Base-by-base conservation (phyloP, 768 basidiomycete genomes). In the Thelephora ganbajun region DNA sequence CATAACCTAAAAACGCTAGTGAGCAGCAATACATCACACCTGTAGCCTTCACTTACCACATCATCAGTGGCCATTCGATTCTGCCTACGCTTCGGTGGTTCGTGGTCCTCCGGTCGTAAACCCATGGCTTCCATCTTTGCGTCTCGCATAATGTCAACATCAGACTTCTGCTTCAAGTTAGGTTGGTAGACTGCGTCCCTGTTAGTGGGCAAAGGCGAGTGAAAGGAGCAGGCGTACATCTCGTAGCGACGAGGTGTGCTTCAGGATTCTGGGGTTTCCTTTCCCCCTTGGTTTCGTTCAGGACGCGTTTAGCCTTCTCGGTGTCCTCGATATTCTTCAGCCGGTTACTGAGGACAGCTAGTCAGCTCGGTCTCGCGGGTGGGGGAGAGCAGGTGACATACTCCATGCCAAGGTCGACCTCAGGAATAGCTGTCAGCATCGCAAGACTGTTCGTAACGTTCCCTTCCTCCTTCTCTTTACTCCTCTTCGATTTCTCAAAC, bases 351-450 rank as follows among this genome's bases (percentile, higher is more conserved):
- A n/a, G 9, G 43, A 12, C 2, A 5, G 19, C 39, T 43, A 43
- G 49, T 20, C 48, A 44, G 18, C 36, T 47, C 43, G 37, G 33
- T 13, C 33, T 11, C 1, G 11, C 14, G 18, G 48, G 20, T 35
- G 35, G 2, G 19, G n/a, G 50, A 3, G 14, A 5, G 11, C 16
- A 18, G 11, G n/a, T 49, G 5, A 80, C 89, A 56, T 56, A 97
- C 93, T 99, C 92, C 84, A 98, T 96, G 48, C 96, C 96, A 3
- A 99, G 72, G 63, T 99, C 94, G 7, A 98, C 91, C 60, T 98
- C 96, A 0, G 94, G 96, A 56, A 99, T 98, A 33, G 89, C 91
- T 13, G 93, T 97, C 47, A 99, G 71, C 96, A 98, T 99, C 3
- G 88, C 80, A 63, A 94, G 58, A 55, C 87, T 91, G 53, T 89